phyloP scores from a whole-genome alignment of 2,329 filamentous ascomycete species.

The Fusarium tanahbumbuense region DNA sequence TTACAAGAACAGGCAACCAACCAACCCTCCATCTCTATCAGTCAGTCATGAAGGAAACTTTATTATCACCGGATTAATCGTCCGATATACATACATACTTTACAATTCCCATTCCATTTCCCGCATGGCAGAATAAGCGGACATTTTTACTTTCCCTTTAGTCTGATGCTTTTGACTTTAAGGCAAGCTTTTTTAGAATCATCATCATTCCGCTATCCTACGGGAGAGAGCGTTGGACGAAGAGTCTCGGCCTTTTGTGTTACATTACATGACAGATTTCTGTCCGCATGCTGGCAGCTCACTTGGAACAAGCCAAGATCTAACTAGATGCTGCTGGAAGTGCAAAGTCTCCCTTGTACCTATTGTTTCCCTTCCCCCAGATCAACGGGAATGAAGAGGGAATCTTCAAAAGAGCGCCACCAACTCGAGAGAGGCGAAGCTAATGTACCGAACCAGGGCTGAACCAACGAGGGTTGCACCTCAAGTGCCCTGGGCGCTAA shows the following conservation, averaged over 20 bases:
- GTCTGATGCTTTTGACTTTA: constrained; percentile 5
- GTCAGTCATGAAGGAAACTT: background rate
- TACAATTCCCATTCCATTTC: constrained; percentile 34
- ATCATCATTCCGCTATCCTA: background rate
- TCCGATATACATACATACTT: background rate
- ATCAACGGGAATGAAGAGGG: background rate
- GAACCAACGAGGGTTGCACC: constrained; percentile 25
- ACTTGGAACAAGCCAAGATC: constrained; percentile 7
- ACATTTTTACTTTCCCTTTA: background rate
- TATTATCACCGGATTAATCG: background rate
- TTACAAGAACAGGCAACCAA: constrained; percentile 3
- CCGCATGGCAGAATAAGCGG: constrained; percentile 13
- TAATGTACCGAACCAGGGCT: constrained; percentile 2
- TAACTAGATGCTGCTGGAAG: background rate
- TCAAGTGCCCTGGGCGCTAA: constrained; percentile 30
- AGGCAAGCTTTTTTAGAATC: background rate
- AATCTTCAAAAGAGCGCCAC: constrained; percentile 28
- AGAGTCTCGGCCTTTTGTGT: constrained; percentile 21
- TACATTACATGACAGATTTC: constrained; percentile 1
- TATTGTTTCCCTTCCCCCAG: background rate
- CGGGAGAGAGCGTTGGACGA: constrained; percentile 6
- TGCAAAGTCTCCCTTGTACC: background rate
- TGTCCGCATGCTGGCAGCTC: background rate
- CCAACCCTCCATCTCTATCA: background rate
- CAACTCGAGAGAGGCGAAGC: constrained; percentile 15